These are phyloP conservation scores for Russula sp. DNA, from an alignment of 768 basidiomycete genomes.

Conservation along the genomic window DNA sequence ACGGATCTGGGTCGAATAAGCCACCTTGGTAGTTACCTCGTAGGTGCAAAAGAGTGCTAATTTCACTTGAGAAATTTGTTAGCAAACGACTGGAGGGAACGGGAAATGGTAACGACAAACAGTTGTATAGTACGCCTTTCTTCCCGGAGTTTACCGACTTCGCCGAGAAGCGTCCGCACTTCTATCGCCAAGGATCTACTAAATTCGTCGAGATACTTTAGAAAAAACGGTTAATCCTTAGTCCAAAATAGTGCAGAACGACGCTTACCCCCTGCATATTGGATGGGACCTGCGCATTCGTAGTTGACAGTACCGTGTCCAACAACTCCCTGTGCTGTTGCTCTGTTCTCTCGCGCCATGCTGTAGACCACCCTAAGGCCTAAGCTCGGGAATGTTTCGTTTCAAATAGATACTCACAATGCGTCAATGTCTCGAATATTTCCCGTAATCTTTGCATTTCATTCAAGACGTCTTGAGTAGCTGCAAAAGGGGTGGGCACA, in stretches of 20 bases:
- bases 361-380: conserved; percentile 30
- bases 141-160: conserved; percentile 78
- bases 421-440: conserved; percentile 45
- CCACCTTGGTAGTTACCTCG: conserved; percentile 75
- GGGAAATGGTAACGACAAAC: conserved; percentile 39
- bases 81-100: not conserved
- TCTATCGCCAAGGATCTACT: conserved; percentile 77
- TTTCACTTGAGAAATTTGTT: conserved; percentile 44
- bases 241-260: not conserved
- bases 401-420: conserved; percentile 38
- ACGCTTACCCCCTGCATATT: conserved; percentile 72
- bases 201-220: conserved; percentile 79
- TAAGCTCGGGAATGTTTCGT: not conserved
- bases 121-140: conserved; percentile 71
- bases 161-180: conserved; percentile 73
- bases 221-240: conserved; percentile 2
- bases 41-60: conserved; percentile 62
- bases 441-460: conserved; percentile 49
- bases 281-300: conserved; percentile 70
- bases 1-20: conserved; percentile 82
- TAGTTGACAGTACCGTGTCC: conserved; percentile 59
- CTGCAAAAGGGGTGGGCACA: conserved; percentile 31
- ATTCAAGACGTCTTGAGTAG: conserved; percentile 52
- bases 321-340: conserved; percentile 64
- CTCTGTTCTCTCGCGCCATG: conserved; percentile 57